Percentiles rank a stretch among this genome's conserved stretches.
Conservation (phyloP, 2,329 filamentous ascomycete species). For the Aspergillus niger region DNA sequence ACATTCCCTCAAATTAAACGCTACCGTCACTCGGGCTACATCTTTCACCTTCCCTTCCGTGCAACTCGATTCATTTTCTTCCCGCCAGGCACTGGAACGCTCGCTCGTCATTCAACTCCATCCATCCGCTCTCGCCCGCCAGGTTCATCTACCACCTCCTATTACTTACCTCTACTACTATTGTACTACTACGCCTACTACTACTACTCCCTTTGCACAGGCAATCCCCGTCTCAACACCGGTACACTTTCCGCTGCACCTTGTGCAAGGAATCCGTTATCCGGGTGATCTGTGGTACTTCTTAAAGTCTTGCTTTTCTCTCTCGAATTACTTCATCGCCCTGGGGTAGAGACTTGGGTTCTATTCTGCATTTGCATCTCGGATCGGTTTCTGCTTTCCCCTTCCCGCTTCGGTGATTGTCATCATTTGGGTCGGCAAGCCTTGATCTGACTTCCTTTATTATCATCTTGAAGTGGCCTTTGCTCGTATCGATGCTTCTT, state of each 20-base stretch:
- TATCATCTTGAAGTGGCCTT: slow-evolving; percentile 9
- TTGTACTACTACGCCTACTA: neutral
- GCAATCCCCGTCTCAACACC: neutral
- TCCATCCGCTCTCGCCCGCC: neutral
- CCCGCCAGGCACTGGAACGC: neutral
- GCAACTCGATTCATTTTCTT: slow-evolving; percentile 9
- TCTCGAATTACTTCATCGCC: slow-evolving; percentile 19
- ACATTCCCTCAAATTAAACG: slow-evolving; percentile 9
- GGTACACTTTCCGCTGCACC: slow-evolving; percentile 14
- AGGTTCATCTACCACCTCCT: neutral
- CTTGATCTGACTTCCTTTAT: neutral
- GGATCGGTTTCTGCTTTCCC: neutral
- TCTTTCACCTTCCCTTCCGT: neutral
- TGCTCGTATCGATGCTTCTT: slow-evolving; percentile 10
- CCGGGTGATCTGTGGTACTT: slow-evolving; percentile 23
- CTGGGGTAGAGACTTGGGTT: slow-evolving; percentile 6
- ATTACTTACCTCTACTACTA: neutral
- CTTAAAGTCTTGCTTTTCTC: slow-evolving; percentile 21
- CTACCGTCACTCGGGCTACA: neutral
- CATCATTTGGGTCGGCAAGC: neutral
- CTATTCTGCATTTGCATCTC: neutral
- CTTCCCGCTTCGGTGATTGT: slow-evolving; percentile 1
- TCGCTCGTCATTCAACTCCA: neutral
- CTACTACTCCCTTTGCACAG: slow-evolving; percentile 14
- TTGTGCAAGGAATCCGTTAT: slow-evolving; percentile 14